Percentiles rank a stretch among this genome's conserved stretches.
Evolutionary conservation across 2,329 filamentous ascomycete genomes (phyloP).

Genomic region (Diaporthe sp.): DNA sequence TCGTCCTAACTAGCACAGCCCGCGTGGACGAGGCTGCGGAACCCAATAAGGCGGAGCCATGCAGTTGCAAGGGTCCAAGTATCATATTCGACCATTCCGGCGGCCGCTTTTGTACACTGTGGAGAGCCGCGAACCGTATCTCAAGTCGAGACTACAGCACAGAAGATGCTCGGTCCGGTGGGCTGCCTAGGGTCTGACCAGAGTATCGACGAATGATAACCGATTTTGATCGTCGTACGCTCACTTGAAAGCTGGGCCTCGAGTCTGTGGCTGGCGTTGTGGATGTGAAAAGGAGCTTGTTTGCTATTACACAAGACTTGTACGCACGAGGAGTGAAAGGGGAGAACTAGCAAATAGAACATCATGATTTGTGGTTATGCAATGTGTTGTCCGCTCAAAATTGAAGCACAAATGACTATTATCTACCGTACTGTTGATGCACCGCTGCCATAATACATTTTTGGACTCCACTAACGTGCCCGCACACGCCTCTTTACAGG

Average conservation of each 20-base stretch:
- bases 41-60: not conserved
- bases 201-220: not conserved
- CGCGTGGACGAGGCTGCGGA: not conserved
- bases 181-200: too few relatives aligned
- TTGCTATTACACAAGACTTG: not conserved
- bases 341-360: not conserved
- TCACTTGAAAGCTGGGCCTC: not conserved
- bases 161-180: too few relatives aligned
- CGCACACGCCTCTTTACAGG: not conserved
- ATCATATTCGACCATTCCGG: not conserved
- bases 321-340: not conserved
- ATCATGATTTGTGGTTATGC: not conserved
- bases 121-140: not conserved
- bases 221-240: not conserved
- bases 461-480: slow-evolving; percentile 8
- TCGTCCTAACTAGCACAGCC: slow-evolving; percentile 2
- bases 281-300: not conserved
- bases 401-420: not conserved
- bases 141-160: not conserved
- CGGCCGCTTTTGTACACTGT: not conserved
- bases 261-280: too few relatives aligned
- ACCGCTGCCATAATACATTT: not conserved
- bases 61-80: not conserved
- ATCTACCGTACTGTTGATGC: not conserved
- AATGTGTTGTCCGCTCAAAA: not conserved